phyloP scores from a whole-genome alignment of 192 early-diverging fungal species.

The Radiomyces spectabilis region DNA sequence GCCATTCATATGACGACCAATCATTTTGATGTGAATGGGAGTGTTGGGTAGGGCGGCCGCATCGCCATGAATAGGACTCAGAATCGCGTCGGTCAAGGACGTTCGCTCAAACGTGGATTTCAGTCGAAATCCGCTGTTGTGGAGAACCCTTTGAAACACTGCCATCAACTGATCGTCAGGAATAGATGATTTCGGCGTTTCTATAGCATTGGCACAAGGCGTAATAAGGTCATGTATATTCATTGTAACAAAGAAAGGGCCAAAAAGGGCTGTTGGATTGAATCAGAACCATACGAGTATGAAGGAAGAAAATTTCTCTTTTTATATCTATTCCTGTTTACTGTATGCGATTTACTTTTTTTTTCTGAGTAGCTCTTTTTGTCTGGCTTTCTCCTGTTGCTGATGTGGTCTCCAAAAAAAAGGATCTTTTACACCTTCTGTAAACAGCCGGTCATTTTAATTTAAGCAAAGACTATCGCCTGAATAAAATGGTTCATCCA shows the following conservation, averaged over 20 bases:
- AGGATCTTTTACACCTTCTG: no score
- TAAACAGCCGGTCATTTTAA: no score
- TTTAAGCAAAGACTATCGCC: no score
- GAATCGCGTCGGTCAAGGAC: conserved; percentile 8
- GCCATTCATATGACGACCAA: conserved; percentile 16
- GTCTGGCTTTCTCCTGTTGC: no score
- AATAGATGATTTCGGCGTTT: conserved; percentile 7
- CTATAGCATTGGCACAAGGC: background rate
- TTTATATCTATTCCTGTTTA: no score
- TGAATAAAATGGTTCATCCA: no score
- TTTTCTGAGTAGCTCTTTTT: no score
- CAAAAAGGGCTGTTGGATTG: no score
- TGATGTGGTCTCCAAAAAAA: no score
- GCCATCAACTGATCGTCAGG: conserved; percentile 12
- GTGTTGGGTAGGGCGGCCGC: background rate
- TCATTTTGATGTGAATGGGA: conserved; percentile 15
- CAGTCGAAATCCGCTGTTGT: conserved; percentile 2
- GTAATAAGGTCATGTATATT: conserved; percentile 17
- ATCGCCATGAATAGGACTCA: background rate
- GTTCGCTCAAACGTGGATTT: background rate
- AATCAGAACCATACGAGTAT: no score
- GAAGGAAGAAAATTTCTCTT: no score
- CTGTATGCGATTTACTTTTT: no score
- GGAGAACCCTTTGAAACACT: conserved; percentile 4
- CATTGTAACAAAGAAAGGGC: conserved; percentile 1